A percentile compares a stretch with the other conserved stretches of the same genome.
Conservation (phyloP, 495 filamentous ascomycete genomes). For the Friedmanniomyces simplex region DNA sequence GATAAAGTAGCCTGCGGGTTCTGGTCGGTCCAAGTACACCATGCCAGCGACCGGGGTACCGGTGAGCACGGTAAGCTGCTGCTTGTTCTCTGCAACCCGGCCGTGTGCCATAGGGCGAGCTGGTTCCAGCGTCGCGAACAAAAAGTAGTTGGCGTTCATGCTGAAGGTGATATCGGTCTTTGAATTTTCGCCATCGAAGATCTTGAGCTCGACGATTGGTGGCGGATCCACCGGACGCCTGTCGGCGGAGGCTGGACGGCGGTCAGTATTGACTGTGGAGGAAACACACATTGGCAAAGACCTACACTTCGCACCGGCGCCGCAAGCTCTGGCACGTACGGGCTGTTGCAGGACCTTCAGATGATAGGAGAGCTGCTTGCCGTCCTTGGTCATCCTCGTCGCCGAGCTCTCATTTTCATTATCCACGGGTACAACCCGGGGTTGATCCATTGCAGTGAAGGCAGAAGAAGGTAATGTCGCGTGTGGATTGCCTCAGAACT, state of each 20-base stretch:
- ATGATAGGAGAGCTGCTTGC: conserved; percentile 69
- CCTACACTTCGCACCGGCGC: conserved; percentile 89
- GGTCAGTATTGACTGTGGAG: conserved; percentile 11
- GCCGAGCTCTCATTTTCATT: conserved; percentile 51
- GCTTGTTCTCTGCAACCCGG: conserved; percentile 52
- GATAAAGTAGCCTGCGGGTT: conserved; percentile 90
- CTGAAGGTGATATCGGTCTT: conserved; percentile 75
- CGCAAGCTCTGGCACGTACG: conserved; percentile 89
- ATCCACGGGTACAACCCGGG: conserved; percentile 32
- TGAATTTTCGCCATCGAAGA: conserved; percentile 64
- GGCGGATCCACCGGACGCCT: conserved; percentile 94
- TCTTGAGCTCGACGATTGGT: conserved; percentile 85
- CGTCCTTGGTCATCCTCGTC: conserved; percentile 64
- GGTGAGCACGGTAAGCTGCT: conserved; percentile 74
- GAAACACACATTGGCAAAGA: conserved; percentile 62
- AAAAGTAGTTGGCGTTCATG: conserved; percentile 96
- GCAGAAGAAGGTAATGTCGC: too few relatives aligned
- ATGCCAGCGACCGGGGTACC: conserved; percentile 94
- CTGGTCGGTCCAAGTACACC: conserved; percentile 88
- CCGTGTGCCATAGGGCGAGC: conserved; percentile 81
- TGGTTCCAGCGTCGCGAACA: conserved; percentile 84
- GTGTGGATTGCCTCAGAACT: neutral
- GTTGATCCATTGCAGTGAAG: neutral
- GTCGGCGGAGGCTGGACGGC: conserved; percentile 69
- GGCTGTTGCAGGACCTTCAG: conserved; percentile 89